Evolutionary conservation across 176 grass and related monocot genomes (phyloP).

Genomic region (maize (Zea mays)): Zm-B73-REFERENCE-NAM-5.0 NC_050098.1:170306001-170306500

Average conservation of each 20-base stretch:
- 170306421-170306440: constrained; percentile 30
- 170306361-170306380: background rate
- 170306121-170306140: constrained; percentile 99
- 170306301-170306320: constrained; percentile 90
- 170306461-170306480: constrained; percentile 17
- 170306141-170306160: constrained; percentile 99
- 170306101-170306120: constrained; percentile 96
- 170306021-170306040: constrained; percentile 10
- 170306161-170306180: constrained; percentile 76
- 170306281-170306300: constrained; percentile 93
- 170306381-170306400: background rate
- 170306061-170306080: constrained; percentile 30
- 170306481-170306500: constrained; percentile 12
- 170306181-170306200: constrained; percentile 21
- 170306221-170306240: constrained; percentile 20
- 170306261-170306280: constrained; percentile 96
- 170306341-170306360: background rate
- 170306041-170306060: constrained; percentile 11
- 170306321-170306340: constrained; percentile 6
- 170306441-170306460: constrained; percentile 3
- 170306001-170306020: constrained; percentile 31
- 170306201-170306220: constrained; percentile 25
- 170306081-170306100: constrained; percentile 77
- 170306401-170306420: constrained; percentile 37
- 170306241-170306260: constrained; percentile 77